Base-by-base conservation (phyloP, 2,329 filamentous ascomycete species). In the Pyrenophora teres region DNA sequence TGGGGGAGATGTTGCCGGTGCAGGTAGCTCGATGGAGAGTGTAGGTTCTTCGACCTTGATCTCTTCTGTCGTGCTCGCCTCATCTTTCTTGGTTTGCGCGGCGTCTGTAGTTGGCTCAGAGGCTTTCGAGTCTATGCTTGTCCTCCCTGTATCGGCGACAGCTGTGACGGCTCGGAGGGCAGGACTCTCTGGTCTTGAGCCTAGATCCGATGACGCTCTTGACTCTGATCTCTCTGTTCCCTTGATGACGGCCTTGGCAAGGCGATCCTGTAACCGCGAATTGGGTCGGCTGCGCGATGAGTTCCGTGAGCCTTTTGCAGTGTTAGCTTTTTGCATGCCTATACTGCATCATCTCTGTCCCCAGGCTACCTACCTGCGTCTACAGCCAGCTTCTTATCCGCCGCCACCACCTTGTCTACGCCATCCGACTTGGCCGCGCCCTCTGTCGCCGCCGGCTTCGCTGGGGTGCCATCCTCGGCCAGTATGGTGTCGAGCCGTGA, bases 401-500 rank as follows among this genome's bases (percentile, higher is more conserved):
- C 55, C 2, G 52, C 47, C 18, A 55, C 42, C 35, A 23, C 38
- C 50, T 67, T 65, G 13, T 70, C 73, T 58, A 53, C 53, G 50
- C 49, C 61, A 15, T 71, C 67, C 21, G 67, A 60, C 45, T 69
- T 70, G 47, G 69, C 66, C 15, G 71, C 64, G 37, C 72, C 62
- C 33, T 77, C 72, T 25, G 73, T 68, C 27, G 73, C 62, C 51
- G 74, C 76, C 48, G 70, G 71, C 54, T 72, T 76, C 43, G 75
- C 74, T 27, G 74, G 73, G 40, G 84, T 83, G 37, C 87, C 85
- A 48, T 90, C 86, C 61, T 97, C 92, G 46, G 91, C 86, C 54
- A 99, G 82, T 52, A 99, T 96, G 42, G 85, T 92, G 73, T 99
- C 94, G 53, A 99, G 83, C 37, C 90, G 87, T 53, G 92, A 95